Base-by-base conservation (phyloP, 2,329 filamentous ascomycete genomes). In the Cucurbitaria berberidis region DNA sequence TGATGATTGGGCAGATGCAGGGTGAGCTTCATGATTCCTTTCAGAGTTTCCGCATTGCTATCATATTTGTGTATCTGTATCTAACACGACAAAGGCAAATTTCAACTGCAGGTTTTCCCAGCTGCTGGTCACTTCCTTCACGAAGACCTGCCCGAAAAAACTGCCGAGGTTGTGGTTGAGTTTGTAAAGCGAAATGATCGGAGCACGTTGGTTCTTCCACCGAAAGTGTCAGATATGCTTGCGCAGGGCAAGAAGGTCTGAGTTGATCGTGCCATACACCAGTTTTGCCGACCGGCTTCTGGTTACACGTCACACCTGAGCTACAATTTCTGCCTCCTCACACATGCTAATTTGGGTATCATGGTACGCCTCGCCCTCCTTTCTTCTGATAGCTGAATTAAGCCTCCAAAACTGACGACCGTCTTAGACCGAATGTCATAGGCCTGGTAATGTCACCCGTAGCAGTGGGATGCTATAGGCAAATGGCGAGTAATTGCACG, bases 1-100 rank as follows among this genome's bases (percentile, higher is more conserved):
- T 97, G 68, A 96, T 91, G 74, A 96, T 97, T 73, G 93, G 93
- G 15, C 93, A 97, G 77, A 97, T 97, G 93, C 93, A 97, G 80
- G 93, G 91, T 89, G 78, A 64, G 75, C 69, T 52, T n/a, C 35
- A 16, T 34, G 26, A 10, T 13, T 32, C 26, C 19, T 44, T 47
- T 38, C 19, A 21, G 32, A 41, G 42, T 42, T 26, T 47, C 13
- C 27, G n/a, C 26, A n/a, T 53, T 24, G 15, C 26, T 42, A 8
- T n/a, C n/a, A 10, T 18, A 26, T 39, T 5, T 39, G 35, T 3
- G 18, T n/a, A 21, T 21, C 9, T 29, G 21, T 49, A 48, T 59
- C 66, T 74, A 57, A 72, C 39, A 38, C 43, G 40, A 26, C 41
- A 13, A 86, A 89, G 80, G 93, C 5, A 98, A 98, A 81, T 99